Conservation (phyloP, 805 yeast genomes). For the Metschnikowia drakensbergensis region DNA sequence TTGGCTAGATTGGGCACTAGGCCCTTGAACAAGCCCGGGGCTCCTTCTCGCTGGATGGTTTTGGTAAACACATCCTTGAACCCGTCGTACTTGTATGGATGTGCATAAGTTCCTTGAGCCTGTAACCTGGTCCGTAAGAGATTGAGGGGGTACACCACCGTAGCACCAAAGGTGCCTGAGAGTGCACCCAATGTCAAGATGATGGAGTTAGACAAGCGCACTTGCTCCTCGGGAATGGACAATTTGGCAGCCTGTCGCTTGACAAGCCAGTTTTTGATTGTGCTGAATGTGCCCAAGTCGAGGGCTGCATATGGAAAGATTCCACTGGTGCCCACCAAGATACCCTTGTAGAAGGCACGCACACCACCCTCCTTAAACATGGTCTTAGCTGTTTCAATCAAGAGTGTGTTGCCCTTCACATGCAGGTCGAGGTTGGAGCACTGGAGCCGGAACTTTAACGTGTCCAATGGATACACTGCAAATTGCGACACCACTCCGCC, state of each 20-base stretch:
- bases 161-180: constrained; percentile 94
- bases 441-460: constrained; percentile 87
- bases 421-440: constrained; percentile 76
- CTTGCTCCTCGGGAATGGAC: constrained; percentile 51
- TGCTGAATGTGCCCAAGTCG: constrained; percentile 89
- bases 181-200: constrained; percentile 92
- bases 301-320: constrained; percentile 97
- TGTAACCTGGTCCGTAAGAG: constrained; percentile 89
- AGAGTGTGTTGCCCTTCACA: constrained; percentile 56
- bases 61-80: constrained; percentile 69
- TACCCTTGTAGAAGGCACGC: constrained; percentile 77
- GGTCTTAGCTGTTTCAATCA: constrained; percentile 64
- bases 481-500: constrained; percentile 95
- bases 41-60: constrained; percentile 81
- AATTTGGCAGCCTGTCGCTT: constrained; percentile 54
- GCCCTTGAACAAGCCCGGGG: constrained; percentile 87
- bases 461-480: constrained; percentile 92
- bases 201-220: constrained; percentile 68
- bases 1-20: constrained; percentile 91
- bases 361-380: constrained; percentile 82
- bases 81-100: constrained; percentile 83
- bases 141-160: constrained; percentile 91
- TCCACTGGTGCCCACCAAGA: constrained; percentile 88
- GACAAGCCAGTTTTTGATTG: constrained; percentile 74
- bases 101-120: constrained; percentile 96